Percentiles rank a stretch among this genome's conserved stretches.
phyloP scores from a whole-genome alignment of 2,329 filamentous ascomycete genomes.

The Fusarium veterinarium region DNA sequence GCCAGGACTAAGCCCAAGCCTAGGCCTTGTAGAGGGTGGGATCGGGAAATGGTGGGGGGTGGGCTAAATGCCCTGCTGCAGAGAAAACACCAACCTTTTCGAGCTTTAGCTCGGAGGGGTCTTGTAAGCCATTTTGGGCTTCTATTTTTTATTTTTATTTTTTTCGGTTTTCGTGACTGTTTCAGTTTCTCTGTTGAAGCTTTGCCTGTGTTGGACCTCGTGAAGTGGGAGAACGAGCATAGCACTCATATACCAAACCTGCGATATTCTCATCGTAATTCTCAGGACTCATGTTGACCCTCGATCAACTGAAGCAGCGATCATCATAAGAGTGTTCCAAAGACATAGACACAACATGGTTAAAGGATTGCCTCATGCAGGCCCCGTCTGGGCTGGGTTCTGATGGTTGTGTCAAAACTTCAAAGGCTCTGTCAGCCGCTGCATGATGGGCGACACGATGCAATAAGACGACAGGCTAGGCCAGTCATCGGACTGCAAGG shows the following conservation, averaged over 20 bases:
- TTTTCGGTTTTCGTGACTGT: neutral
- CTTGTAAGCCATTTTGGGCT: slow-evolving; percentile 17
- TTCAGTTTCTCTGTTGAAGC: neutral
- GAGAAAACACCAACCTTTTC: slow-evolving; percentile 23
- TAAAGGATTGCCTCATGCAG: slow-evolving; percentile 10
- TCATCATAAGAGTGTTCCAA: neutral
- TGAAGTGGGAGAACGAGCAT: neutral
- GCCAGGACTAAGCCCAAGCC: slow-evolving; percentile 1
- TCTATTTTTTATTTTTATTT: neutral
- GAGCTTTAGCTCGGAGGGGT: slow-evolving; percentile 25
- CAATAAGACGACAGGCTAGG: neutral
- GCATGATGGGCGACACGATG: slow-evolving; percentile 1
- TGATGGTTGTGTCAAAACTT: neutral
- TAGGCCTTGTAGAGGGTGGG: slow-evolving; percentile 31
- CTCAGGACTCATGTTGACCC: neutral
- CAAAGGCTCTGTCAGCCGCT: slow-evolving; percentile 1
- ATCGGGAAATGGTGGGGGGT: slow-evolving; percentile 37
- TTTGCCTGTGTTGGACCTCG: neutral
- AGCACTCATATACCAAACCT: neutral
- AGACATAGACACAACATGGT: neutral
- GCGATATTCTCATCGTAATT: neutral
- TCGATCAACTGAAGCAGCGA: neutral
- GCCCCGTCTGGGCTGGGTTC: neutral
- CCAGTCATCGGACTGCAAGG: slow-evolving; percentile 22
- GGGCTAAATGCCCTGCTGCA: slow-evolving; percentile 2